Evolutionary conservation across 768 basidiomycete genomes (phyloP).

Genomic region (Clathrus columnatus): DNA sequence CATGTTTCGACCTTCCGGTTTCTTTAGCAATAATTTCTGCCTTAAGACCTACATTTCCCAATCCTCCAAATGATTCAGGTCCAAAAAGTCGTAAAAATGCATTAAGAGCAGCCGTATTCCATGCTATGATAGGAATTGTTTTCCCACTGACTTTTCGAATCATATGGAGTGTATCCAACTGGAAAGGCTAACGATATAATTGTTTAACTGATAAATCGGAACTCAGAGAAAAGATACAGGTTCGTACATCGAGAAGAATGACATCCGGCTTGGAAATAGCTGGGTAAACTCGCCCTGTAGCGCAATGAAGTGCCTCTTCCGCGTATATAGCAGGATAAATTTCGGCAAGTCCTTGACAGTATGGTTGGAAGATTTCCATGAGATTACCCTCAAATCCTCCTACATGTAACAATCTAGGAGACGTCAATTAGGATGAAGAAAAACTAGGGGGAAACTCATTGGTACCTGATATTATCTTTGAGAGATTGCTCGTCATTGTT

Average conservation of each 20-base stretch:
- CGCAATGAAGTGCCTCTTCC: neutral
- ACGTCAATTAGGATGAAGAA: too few species aligned
- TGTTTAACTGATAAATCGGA: neutral
- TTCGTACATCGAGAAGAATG: neutral
- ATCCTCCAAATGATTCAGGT: neutral
- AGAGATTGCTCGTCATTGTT: too few species aligned
- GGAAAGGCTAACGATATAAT: neutral
- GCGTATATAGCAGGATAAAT: too few species aligned
- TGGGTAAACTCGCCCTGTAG: neutral
- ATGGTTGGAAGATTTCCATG: neutral
- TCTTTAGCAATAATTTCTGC: neutral
- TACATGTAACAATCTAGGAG: too few species aligned
- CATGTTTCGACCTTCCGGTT: neutral
- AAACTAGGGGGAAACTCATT: too few species aligned
- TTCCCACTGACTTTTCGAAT: neutral
- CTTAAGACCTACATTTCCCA: neutral
- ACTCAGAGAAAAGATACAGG: too few species aligned
- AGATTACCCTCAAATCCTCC: too few species aligned
- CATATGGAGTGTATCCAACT: neutral
- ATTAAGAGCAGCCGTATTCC: neutral
- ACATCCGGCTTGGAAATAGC: neutral
- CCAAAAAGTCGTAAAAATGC: neutral
- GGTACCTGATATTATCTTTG: too few species aligned
- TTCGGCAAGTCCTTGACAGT: neutral
- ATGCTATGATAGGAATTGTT: neutral